Percentiles rank a stretch among this genome's conserved stretches.
Conservation (phyloP, 352 stramenopile genomes). For the Globisporangium cylindrosporum region DNA sequence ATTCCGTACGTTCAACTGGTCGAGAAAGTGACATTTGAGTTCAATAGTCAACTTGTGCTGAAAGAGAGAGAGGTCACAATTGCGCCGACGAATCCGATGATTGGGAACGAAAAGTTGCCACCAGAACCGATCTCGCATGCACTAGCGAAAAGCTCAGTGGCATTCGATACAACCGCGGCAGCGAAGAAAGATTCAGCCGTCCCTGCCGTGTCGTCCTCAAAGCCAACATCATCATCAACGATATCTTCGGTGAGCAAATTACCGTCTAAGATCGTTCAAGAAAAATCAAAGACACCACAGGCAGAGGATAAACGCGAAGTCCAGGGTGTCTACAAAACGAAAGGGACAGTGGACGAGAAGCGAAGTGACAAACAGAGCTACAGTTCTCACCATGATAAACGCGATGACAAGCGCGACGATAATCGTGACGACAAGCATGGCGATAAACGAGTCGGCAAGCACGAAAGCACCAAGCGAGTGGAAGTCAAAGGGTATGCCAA, state of each 20-base stretch:
- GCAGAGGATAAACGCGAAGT: constrained; percentile 4
- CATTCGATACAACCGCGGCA: not conserved
- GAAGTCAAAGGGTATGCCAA: constrained; percentile 17
- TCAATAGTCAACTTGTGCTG: constrained; percentile 17
- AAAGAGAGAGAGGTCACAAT: constrained; percentile 19
- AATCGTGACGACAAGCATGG: constrained; percentile 7
- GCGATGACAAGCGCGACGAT: constrained; percentile 1
- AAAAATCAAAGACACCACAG: constrained; percentile 2
- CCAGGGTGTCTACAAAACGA: not conserved
- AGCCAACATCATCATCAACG: not conserved
- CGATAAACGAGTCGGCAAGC: constrained; percentile 10
- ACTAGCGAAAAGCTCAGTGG: not conserved
- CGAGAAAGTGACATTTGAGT: constrained; percentile 28
- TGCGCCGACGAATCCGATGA: not conserved
- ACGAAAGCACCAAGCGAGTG: constrained; percentile 8
- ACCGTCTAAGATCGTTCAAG: not conserved
- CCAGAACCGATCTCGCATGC: not conserved
- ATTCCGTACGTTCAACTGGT: constrained; percentile 42
- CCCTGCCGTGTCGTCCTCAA: not conserved
- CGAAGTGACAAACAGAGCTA: constrained; percentile 3
- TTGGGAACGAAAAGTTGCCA: not conserved
- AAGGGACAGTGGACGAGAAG: not conserved
- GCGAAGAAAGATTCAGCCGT: not conserved
- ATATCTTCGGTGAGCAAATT: not conserved
- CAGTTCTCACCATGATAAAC: not conserved